Base-by-base conservation (phyloP, 2,329 filamentous ascomycete species). In the Westerdykella aurantiaca region DNA sequence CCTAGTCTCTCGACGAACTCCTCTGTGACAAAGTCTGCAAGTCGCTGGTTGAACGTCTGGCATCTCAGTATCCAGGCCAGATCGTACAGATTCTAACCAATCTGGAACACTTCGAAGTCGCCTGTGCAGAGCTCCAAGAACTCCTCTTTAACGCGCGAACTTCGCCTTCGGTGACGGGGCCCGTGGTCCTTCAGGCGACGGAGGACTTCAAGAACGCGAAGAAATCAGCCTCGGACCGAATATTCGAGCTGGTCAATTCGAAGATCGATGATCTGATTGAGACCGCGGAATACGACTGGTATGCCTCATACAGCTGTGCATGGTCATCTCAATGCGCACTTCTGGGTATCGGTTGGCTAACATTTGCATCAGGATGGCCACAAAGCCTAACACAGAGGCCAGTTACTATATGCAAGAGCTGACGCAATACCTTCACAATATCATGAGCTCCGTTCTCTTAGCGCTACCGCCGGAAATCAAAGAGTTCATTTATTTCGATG, bases 51-150 rank as follows among this genome's bases (percentile, higher is more conserved):
- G 88, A 96, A 57, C 81, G 88, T 41, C 77, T 98, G 6, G 85
- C 81, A 56, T 94, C 89, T 2, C 91, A 97, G 64, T 97, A 98
- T 62, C 78, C 96, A 1, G 93, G 93, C 2, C 93, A 98, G 66
- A 97, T 98, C 52, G 93, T 98, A 18, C 93, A 98, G 64, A 98
- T 98, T 55, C 76, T 98, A 41, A 98, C 95, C 60, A 98, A 98
- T 61, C 72, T 98, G 14, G 91, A 97, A 64, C 89, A 98, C 67
- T 97, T 98, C 64, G 91, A 97, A 69, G 87, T 81, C 38, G 93
- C 93, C 5, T 97, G 93, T 63, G 80, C 83, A 56, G 89, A 97
- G 60, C 76, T 98, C 0, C 90, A 98, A 70, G 79, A 85, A 45
- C 76, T 96, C 2, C 77, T 98, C 31, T 88, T 91, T 41, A 80